Evolutionary conservation across 192 early-diverging fungal genomes (phyloP), one percentile per base, ranked within the genome.

Genomic region (Podila horticola): DNA sequence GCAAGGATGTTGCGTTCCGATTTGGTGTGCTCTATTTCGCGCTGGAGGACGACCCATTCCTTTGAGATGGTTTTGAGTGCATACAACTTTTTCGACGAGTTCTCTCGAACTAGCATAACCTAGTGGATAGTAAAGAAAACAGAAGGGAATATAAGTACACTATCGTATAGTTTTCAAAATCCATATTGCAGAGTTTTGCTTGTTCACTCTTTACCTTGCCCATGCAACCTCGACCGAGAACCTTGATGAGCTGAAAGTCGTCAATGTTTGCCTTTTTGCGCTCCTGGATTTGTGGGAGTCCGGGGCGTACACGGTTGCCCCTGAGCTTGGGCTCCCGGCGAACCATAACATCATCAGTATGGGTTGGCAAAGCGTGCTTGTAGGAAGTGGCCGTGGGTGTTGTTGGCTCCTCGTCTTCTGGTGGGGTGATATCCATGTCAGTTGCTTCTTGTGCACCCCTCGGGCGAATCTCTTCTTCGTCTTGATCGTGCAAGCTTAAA

Each of bases 1-100:
- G 84, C 85, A 1, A 99, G 86, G 58, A 99, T 95, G 52, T 91
- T 88, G 31, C 96, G 87, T 77, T 99, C 97, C 64, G 93, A 93
- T 75, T 86, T 88, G 2, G 95, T 97, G 74, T 96, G 92, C 17
- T 89, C 86, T 20, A 93, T 91, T 70, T 92, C 92, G 63, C 96
- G 92, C 38, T 88, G 83, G 66, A 95, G 87, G n/a, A 96, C 82
- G 20, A 93, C 89, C 81, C 86, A 89, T 75, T 84, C 79, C 50
- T 90, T 90, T 50, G 79, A 83, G 20, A 89, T 90, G 12, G 84
- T 82, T 41, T 90, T 90, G 3, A 90, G 64, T 2, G 89, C 89
- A 66, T 82, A 88, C 17, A 90, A 63, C 51, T 84, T 84, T 29
- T 81, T 71, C n/a, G 71, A 68, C 57, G 60, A 72, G 59, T 81